A percentile compares a stretch with the other conserved stretches of the same genome.
phyloP scores from a whole-genome alignment of 495 filamentous ascomycete species.

The Darksidea phi region DNA sequence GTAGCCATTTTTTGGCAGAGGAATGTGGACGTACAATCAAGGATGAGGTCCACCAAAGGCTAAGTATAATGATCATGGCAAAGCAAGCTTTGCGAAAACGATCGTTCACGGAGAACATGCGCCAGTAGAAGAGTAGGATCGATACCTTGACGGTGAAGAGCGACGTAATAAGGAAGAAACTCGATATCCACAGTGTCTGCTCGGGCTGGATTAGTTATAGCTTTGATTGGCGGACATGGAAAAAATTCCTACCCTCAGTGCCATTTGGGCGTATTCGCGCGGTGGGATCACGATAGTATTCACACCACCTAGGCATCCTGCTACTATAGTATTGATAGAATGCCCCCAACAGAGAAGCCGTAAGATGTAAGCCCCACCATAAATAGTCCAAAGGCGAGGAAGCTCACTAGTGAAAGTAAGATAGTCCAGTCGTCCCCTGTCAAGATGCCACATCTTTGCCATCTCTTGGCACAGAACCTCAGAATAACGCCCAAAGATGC shows the following conservation, averaged over 20 bases:
- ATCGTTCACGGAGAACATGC: conserved; percentile 12
- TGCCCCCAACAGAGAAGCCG: conserved; percentile 18
- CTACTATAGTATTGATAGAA: conserved; percentile 22
- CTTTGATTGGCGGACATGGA: neutral
- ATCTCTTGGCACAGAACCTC: conserved; percentile 13
- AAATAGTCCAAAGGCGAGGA: neutral
- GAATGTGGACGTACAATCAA: conserved; percentile 6
- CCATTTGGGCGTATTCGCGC: conserved; percentile 23
- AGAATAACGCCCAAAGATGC: conserved; percentile 1
- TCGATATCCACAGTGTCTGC: conserved; percentile 22
- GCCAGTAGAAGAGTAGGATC: conserved; percentile 29
- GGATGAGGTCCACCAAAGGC: conserved; percentile 21
- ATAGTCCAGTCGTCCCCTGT: conserved; percentile 21
- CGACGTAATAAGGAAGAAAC: conserved; percentile 22
- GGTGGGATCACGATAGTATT: conserved; percentile 15
- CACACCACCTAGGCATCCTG: conserved; percentile 19
- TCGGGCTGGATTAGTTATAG: neutral
- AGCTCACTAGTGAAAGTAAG: conserved; percentile 13
- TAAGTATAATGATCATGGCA: conserved; percentile 9
- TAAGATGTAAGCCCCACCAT: neutral
- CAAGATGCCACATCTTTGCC: neutral
- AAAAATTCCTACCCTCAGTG: conserved; percentile 11
- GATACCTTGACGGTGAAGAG: conserved; percentile 23
- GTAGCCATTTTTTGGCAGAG: no score
- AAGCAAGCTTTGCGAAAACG: conserved; percentile 6